phyloP scores from a whole-genome alignment of 306 rosid species.

The Cicer bijugum region DNA sequence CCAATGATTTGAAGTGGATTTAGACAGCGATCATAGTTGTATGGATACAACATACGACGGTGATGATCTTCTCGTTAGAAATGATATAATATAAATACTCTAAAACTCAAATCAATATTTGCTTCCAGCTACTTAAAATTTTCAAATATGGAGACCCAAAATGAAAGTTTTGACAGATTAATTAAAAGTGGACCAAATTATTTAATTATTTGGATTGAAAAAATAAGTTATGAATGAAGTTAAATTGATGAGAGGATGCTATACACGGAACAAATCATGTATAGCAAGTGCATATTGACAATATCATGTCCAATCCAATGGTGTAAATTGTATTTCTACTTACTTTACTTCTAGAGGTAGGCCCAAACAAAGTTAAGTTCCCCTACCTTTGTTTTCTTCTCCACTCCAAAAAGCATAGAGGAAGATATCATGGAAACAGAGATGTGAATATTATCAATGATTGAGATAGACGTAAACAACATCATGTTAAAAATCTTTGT shows the following conservation, averaged over 20 bases:
- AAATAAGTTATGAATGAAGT: conserved; percentile 14
- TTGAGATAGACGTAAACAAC: conserved; percentile 34
- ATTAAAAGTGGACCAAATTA: not conserved
- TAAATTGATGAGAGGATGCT: conserved; percentile 17
- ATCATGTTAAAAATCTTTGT: no score
- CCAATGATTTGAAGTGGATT: no score
- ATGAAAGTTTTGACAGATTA: not conserved
- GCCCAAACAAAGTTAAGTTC: conserved; percentile 40
- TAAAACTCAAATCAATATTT: no score
- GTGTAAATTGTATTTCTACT: conserved; percentile 17
- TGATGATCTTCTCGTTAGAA: no score
- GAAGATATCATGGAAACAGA: conserved; percentile 4
- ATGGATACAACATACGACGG: no score
- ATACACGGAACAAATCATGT: not conserved
- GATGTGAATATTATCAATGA: conserved; percentile 21
- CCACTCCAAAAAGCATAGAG: conserved; percentile 31
- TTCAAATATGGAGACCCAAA: no score
- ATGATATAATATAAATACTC: no score
- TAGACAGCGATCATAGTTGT: no score
- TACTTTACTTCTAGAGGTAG: conserved; percentile 44
- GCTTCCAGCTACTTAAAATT: no score
- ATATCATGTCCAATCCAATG: conserved; percentile 20
- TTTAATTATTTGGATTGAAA: not conserved
- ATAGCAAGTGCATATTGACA: conserved; percentile 21
- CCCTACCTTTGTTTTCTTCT: conserved; percentile 39